Conservation (phyloP, 768 basidiomycete genomes). For the Lactarius deliciosus region DNA sequence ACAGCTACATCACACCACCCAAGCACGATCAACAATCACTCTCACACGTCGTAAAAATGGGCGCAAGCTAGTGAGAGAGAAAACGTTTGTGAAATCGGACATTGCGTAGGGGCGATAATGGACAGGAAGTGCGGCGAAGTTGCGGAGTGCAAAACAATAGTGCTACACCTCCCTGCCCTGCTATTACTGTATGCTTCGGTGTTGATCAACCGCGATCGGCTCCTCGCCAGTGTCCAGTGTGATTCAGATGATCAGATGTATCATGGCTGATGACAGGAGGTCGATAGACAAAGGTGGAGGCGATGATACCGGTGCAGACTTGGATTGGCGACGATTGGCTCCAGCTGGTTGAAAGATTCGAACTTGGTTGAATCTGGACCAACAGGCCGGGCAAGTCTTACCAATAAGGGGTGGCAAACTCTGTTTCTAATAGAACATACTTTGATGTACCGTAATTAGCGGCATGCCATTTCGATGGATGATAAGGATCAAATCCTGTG, state of each 20-base stretch:
- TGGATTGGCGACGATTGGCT: constrained; percentile 4
- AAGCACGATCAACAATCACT: constrained; percentile 1
- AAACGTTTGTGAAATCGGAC: neutral
- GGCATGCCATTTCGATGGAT: constrained; percentile 1
- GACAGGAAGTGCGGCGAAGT: neutral
- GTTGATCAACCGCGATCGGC: constrained; percentile 18
- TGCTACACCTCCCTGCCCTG: neutral
- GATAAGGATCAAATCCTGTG: constrained; percentile 21
- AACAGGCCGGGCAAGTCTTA: neutral
- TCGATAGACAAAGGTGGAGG: neutral
- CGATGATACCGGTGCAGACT: neutral
- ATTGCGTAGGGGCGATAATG: neutral
- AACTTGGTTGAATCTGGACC: constrained; percentile 19
- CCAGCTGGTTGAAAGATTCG: constrained; percentile 7
- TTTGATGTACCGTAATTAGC: constrained; percentile 7
- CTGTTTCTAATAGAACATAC: constrained; percentile 18
- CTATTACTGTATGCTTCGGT: neutral
- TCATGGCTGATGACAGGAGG: neutral
- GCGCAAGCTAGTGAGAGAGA: neutral
- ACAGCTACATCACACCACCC: neutral
- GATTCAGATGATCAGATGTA: constrained; percentile 17
- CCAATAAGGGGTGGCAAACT: constrained; percentile 13
- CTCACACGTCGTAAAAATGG: neutral
- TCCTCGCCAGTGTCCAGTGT: neutral
- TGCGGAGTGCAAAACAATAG: neutral